These are phyloP conservation scores for Lablab purpureus DNA, from an alignment of 306 rosid genomes.

Conservation along the genomic window DNA sequence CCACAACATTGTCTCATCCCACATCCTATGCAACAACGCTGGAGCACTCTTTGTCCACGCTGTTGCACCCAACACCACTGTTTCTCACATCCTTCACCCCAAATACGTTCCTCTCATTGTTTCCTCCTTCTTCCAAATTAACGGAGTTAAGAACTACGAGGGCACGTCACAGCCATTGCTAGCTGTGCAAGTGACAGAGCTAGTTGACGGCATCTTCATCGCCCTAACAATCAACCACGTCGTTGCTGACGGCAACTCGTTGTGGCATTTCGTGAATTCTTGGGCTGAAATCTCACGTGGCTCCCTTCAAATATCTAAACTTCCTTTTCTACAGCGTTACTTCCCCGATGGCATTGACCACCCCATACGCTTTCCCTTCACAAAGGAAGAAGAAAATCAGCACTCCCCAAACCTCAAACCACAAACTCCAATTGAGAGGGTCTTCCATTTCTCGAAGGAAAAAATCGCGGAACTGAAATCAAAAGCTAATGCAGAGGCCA, in stretches of 20 bases:
- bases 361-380: slow-evolving; percentile 24
- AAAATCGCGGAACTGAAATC: slow-evolving; percentile 47
- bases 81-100: slow-evolving; percentile 42
- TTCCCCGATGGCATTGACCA: background rate
- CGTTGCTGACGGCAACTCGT: slow-evolving; percentile 45
- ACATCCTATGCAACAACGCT: slow-evolving; percentile 42
- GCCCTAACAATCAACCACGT: slow-evolving; percentile 44
- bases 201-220: slow-evolving; percentile 57
- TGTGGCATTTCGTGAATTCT: slow-evolving; percentile 58
- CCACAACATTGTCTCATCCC: slow-evolving; percentile 17
- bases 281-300: slow-evolving; percentile 54
- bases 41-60: slow-evolving; percentile 54
- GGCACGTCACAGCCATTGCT: slow-evolving; percentile 49
- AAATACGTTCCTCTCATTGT: slow-evolving; percentile 34
- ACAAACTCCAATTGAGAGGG: background rate
- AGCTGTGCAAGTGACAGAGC: slow-evolving; percentile 61
- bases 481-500: slow-evolving; percentile 49
- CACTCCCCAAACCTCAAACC: background rate
- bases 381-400: background rate
- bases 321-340: background rate
- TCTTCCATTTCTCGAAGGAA: slow-evolving; percentile 48
- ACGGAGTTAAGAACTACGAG: slow-evolving; percentile 27
- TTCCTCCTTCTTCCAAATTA: slow-evolving; percentile 50
- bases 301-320: background rate
- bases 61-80: background rate